Conservation (phyloP, 106 monocot genomes). For the Gastrodia elata region DNA sequence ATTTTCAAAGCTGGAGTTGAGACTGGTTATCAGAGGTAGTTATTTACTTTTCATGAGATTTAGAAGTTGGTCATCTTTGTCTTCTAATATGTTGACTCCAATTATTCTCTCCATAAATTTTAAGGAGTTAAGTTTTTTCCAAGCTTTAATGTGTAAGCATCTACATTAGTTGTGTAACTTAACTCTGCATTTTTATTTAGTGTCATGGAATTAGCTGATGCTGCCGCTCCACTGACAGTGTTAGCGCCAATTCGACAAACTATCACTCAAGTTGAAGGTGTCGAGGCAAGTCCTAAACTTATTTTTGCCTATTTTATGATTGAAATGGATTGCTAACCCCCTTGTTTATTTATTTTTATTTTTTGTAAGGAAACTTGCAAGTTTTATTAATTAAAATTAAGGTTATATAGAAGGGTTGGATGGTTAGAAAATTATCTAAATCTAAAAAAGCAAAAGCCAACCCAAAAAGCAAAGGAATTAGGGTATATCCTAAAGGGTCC, state of each 20-base stretch:
- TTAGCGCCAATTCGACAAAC: conserved; percentile 64
- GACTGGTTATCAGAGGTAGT: conserved; percentile 73
- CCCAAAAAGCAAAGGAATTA: too few relatives aligned
- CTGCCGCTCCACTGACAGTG: conserved; percentile 49
- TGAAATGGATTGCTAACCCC: neutral
- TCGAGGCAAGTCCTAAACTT: conserved; percentile 46
- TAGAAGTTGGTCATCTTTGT: neutral
- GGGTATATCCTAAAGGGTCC: too few relatives aligned
- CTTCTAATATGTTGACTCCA: neutral
- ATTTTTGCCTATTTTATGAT: neutral
- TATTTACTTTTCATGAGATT: neutral
- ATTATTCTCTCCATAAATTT: neutral
- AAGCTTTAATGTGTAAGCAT: neutral
- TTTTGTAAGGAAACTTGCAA: too few relatives aligned
- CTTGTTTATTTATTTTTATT: too few relatives aligned
- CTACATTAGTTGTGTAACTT: neutral
- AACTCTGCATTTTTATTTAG: conserved; percentile 17
- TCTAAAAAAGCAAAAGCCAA: too few relatives aligned
- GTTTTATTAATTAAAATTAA: too few relatives aligned
- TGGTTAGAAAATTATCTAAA: too few relatives aligned
- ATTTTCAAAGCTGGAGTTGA: conserved; percentile 87
- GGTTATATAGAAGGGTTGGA: too few relatives aligned
- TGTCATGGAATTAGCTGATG: conserved; percentile 83
- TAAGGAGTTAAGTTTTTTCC: neutral
- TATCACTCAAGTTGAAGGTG: conserved; percentile 71